phyloP scores from a whole-genome alignment of 306 rosid genomes.

The Citrullus colocynthis region DNA sequence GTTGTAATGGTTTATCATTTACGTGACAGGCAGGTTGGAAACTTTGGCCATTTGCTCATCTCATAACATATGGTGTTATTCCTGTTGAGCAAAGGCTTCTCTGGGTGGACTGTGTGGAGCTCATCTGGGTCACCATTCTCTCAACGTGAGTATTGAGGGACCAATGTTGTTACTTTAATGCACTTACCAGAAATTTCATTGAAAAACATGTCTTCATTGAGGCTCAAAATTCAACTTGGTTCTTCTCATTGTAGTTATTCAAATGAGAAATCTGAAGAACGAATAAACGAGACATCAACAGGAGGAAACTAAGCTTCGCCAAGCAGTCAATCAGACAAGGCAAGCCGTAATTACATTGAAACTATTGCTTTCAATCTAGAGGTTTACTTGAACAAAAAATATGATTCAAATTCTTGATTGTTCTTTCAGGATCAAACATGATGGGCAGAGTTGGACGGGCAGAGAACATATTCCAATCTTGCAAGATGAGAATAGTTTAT shows the following conservation, averaged over 20 bases:
- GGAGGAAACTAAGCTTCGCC: conserved; percentile 29
- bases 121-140: conserved; percentile 94
- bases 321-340: conserved; percentile 36
- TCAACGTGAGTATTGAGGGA: conserved; percentile 53
- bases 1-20: background rate
- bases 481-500: background rate
- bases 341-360: background rate
- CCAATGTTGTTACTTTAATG: background rate
- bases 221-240: background rate
- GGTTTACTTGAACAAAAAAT: background rate
- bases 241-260: conserved; percentile 38
- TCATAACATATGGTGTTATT: conserved; percentile 79
- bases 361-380: background rate
- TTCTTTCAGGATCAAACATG: background rate
- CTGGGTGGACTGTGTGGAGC: conserved; percentile 95
- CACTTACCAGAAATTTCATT: conserved; percentile 4
- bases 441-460: background rate
- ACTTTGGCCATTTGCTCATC: conserved; percentile 99
- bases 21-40: conserved; percentile 87
- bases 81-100: conserved; percentile 96
- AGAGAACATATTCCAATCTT: background rate
- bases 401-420: background rate
- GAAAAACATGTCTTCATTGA: background rate
- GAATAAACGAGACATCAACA: conserved; percentile 29
- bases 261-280: conserved; percentile 61